phyloP scores from a whole-genome alignment of 1,139 yeast species.

The Insectozyma bohioensis region DNA sequence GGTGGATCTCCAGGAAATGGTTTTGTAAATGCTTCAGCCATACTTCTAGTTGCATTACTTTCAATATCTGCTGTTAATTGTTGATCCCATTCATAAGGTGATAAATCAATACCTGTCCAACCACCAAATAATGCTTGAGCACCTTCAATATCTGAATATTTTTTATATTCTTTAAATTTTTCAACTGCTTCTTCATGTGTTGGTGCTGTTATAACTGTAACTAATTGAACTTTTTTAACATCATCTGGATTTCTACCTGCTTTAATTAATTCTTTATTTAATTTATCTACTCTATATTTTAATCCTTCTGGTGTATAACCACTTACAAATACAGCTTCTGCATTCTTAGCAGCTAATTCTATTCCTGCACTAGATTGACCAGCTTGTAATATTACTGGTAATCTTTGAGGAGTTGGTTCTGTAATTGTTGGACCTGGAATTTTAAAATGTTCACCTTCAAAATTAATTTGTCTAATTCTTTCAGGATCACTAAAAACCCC shows the following conservation, averaged over 20 bases:
- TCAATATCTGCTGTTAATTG: constrained; percentile 27
- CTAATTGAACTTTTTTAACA: constrained; percentile 29
- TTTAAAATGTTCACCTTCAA: constrained; percentile 34
- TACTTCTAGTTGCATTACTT: constrained; percentile 26
- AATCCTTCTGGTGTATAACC: constrained; percentile 29
- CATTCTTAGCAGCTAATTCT: constrained; percentile 43
- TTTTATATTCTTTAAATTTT: constrained; percentile 26
- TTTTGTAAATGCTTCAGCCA: constrained; percentile 30
- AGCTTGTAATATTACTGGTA: constrained; percentile 47
- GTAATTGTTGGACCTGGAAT: constrained; percentile 48
- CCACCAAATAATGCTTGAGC: constrained; percentile 36
- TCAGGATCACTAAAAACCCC: constrained; percentile 27
- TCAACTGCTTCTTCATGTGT: constrained; percentile 36
- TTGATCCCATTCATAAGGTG: constrained; percentile 27
- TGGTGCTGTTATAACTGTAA: constrained; percentile 30
- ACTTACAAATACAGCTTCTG: constrained; percentile 39
- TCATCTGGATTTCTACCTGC: constrained; percentile 31
- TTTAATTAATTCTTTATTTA: constrained; percentile 26
- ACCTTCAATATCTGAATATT: constrained; percentile 33
- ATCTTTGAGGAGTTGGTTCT: constrained; percentile 43
- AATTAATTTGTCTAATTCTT: constrained; percentile 22
- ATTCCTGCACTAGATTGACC: constrained; percentile 44
- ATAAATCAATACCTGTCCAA: constrained; percentile 35
- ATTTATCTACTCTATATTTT: constrained; percentile 23
- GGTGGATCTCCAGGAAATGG: constrained; percentile 25